A percentile compares a stretch with the other conserved stretches of the same genome.
Conservation (phyloP, 352 stramenopile species). For the Pythium phragmitis region DNA sequence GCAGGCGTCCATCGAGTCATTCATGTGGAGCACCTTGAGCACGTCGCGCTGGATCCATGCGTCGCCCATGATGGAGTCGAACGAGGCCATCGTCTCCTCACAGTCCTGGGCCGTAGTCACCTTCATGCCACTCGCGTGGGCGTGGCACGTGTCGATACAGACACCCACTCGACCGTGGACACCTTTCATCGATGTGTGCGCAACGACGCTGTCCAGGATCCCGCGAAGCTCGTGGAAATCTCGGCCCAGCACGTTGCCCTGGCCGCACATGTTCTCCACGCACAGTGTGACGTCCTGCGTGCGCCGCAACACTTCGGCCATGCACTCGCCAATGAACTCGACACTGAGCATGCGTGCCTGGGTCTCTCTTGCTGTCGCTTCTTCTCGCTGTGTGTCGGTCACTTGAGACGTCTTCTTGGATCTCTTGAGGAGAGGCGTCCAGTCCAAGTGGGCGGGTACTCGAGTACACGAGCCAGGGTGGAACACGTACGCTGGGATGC, state of each 20-base stretch:
- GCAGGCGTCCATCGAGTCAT: slow-evolving; percentile 39
- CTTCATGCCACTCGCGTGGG: slow-evolving; percentile 34
- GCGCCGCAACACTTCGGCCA: slow-evolving; percentile 28
- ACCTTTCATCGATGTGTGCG: background rate
- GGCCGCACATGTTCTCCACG: slow-evolving; percentile 46
- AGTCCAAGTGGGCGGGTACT: slow-evolving; percentile 12
- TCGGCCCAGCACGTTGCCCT: slow-evolving; percentile 39
- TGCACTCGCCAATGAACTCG: slow-evolving; percentile 32
- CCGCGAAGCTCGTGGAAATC: slow-evolving; percentile 36
- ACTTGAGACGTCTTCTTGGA: slow-evolving; percentile 2
- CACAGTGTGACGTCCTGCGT: slow-evolving; percentile 36
- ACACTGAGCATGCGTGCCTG: slow-evolving; percentile 24
- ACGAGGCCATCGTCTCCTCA: slow-evolving; percentile 36
- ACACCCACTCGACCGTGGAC: slow-evolving; percentile 29
- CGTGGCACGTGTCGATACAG: slow-evolving; percentile 50
- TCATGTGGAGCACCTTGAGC: slow-evolving; percentile 48
- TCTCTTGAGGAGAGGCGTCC: slow-evolving; percentile 12
- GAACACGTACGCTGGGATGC: slow-evolving; percentile 42
- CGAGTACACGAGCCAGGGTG: slow-evolving; percentile 41
- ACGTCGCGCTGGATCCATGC: slow-evolving; percentile 27
- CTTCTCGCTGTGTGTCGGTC: slow-evolving; percentile 10
- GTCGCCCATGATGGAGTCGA: slow-evolving; percentile 28
- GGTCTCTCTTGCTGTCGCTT: slow-evolving; percentile 14
- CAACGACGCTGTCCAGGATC: slow-evolving; percentile 31
- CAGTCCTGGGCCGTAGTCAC: slow-evolving; percentile 28